Evolutionary conservation across 257 asterid genomes (phyloP), one percentile per base, ranked within the genome.

Genomic region (Fraxinus pennsylvanica): DNA sequence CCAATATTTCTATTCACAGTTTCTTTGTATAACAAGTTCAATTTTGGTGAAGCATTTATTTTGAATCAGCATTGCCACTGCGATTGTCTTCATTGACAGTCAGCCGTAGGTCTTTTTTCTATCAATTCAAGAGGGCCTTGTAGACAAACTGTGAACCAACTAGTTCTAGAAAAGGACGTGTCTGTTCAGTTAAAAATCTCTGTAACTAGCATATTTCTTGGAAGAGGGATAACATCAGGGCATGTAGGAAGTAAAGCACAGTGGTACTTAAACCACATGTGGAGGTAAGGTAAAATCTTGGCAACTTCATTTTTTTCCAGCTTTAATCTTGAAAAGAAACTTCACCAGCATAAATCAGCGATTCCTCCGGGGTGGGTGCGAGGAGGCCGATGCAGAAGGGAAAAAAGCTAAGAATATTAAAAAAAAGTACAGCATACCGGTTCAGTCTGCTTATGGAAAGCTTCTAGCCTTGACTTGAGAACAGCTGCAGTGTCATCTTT

Each of bases 401-500:
- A 9, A 47, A 15, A n/a, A 72, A 10, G 43, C 22, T 22, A 45
- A 47, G 5, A 13, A 33, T 19, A 72, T 32, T 9, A 69, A 21
- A 50, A 71, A 38, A 59, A 30, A 35, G 50, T 72, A 63, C 74
- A 65, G 19, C 89, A 38, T 83, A 95, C 98, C 76, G 98, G 98
- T 81, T 91, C 89, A 80, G 99, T 95, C 87, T 92, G 98, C 86
- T 82, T 85, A 77, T 95, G 99, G 78, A 95, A 95, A 72, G 97
- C 91, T 38, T 93, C 98, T 59, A 95, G 96, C 87, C 99, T 91
- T 17, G 98, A 95, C 84, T 91, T 95, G 72, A 95, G 94, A 68
- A 95, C 99, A 80, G 90, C 96, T 68, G 93, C 88, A 54, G 99
- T 95, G 71, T 95, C 99, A 76, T 95, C 99, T 86, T 91, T 95